phyloP scores from a whole-genome alignment of 2,329 filamentous ascomycete species.

The Fusarium foetens region DNA sequence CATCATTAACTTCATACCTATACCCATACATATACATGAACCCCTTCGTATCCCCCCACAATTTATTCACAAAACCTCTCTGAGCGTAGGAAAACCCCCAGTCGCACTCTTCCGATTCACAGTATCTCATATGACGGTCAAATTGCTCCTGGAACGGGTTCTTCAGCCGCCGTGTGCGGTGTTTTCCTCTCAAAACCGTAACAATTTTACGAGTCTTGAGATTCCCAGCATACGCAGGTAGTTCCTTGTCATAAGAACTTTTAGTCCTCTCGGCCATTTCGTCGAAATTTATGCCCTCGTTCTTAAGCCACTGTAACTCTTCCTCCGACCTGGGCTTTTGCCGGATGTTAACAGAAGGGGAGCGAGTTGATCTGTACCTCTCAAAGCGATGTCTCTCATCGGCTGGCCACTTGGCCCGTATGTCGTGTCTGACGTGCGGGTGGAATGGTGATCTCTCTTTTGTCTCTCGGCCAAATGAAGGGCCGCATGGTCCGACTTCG shows the following conservation, averaged over 20 bases:
- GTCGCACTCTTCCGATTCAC: not conserved
- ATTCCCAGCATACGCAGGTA: no score
- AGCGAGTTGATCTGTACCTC: not conserved
- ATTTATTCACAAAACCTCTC: accelerated
- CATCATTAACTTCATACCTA: not conserved
- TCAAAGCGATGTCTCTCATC: not conserved
- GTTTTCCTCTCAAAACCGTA: not conserved
- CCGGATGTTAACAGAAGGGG: accelerated
- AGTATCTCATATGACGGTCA: not conserved
- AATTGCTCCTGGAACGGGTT: not conserved
- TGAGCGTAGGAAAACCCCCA: accelerated
- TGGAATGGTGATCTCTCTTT: accelerated
- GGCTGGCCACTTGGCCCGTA: accelerated
- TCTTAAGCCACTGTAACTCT: not conserved
- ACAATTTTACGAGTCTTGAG: no score
- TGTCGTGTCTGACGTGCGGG: not conserved
- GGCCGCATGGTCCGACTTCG: not conserved
- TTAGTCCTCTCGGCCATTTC: no score
- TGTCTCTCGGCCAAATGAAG: accelerated
- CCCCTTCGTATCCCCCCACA: accelerated
- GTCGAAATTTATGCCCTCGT: not conserved
- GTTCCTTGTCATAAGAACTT: no score
- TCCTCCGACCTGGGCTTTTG: accelerated
- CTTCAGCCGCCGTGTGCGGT: accelerated
- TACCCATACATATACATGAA: not conserved